phyloP scores from a whole-genome alignment of 345 rosid genomes.

The Melaleuca quinquenervia region DNA sequence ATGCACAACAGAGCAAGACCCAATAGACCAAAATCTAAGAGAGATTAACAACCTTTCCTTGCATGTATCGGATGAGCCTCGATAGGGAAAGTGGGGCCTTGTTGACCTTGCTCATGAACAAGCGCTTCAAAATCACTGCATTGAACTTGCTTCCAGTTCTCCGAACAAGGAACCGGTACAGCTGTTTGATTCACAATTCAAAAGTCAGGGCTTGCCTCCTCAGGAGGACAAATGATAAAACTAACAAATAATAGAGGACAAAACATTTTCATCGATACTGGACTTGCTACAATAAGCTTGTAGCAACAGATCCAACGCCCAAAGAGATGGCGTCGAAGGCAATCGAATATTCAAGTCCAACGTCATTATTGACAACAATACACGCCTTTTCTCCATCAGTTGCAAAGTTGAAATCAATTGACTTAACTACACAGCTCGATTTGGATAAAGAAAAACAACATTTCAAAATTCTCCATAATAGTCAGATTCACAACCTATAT shows the following conservation, averaged over 20 bases:
- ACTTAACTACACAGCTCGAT: not conserved
- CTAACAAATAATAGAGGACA: not conserved
- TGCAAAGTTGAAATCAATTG: not conserved
- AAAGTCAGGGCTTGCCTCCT: not conserved
- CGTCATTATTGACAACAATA: not conserved
- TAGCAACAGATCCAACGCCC: not conserved
- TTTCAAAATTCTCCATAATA: not conserved
- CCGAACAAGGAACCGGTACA: constrained; percentile 80
- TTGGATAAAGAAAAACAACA: not conserved
- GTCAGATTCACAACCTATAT: not conserved
- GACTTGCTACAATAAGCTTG: not conserved
- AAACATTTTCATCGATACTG: not conserved
- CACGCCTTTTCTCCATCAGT: not conserved
- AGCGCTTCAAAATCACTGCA: constrained; percentile 83
- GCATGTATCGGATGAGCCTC: constrained; percentile 44
- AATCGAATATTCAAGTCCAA: not conserved
- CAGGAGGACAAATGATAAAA: not conserved
- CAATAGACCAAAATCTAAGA: not conserved
- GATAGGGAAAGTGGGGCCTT: constrained; percentile 87
- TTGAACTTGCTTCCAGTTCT: constrained; percentile 88
- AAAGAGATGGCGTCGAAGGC: not conserved
- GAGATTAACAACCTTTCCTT: constrained; percentile 51
- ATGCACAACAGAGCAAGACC: not conserved
- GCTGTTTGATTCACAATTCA: constrained; percentile 17
- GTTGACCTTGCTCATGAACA: constrained; percentile 94